Evolutionary conservation across 2,329 filamentous ascomycete species (phyloP), one percentile per base, ranked within the genome.

Genomic region (Biscogniauxia mediterranea): DNA sequence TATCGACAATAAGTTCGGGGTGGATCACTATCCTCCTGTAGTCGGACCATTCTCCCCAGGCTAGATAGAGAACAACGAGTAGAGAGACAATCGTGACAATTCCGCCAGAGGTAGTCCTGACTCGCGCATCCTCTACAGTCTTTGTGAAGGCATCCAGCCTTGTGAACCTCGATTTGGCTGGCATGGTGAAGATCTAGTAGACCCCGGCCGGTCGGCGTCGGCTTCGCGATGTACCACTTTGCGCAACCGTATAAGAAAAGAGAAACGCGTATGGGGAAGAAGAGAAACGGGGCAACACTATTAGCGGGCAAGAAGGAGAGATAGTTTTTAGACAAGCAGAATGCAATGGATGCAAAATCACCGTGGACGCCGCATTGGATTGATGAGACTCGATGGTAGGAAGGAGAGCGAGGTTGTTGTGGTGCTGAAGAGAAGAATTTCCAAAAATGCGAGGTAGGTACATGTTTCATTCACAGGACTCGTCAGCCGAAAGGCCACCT

Each of bases 81-180:
- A 99, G 81, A 63, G 93, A 97, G 68, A 89, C 85, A 70, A 99
- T 93, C 59, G 95, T 99, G 71, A 99, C 92, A 69, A 99, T 87
- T 68, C 95, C 95, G 67, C 95, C 95, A 2, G 93, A 97, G 6
- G 93, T 97, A 32, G 95, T 99, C 71, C 96, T 90, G 75, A 99
- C 88, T 71, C 95, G 88, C 68, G 96, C 95, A 87, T 99, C 95
- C 77, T 99, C 95, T 70, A 99, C 95, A 13, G 95, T 99, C 80
- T 99, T 99, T 56, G 94, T 97, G 77, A 99, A 99, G 83, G 95
- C 95, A 79, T 99, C 95, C 66, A 99, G 91, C 85, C 90, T 89
- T 62, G 91, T 97, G 76, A 99, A 97, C 77, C 95, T 89, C 70
- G 92, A 96, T 82, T 96, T 97, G 73, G 89, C 80, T 68, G 93